These are phyloP conservation scores for Syzygium oleosum DNA, from an alignment of 345 rosid species.

Conservation along the genomic window DNA sequence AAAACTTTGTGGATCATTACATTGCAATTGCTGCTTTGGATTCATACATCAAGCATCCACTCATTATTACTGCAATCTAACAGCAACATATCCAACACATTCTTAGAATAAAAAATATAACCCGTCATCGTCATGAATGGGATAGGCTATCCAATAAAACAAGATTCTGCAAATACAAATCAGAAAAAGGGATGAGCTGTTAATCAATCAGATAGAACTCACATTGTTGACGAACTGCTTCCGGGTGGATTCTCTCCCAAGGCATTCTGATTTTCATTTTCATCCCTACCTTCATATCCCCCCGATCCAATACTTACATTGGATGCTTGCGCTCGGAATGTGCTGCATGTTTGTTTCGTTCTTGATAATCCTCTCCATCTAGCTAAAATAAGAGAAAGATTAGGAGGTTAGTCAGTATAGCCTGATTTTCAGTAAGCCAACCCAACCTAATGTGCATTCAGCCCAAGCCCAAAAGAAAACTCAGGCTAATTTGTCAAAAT, in stretches of 20 bases:
- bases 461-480: background rate
- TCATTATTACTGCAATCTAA: background rate
- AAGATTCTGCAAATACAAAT: background rate
- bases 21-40: background rate
- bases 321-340: slow-evolving; percentile 52
- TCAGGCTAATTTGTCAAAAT: background rate
- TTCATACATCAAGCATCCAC: background rate
- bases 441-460: background rate
- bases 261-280: slow-evolving; percentile 33
- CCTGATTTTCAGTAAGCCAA: background rate
- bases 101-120: background rate
- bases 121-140: background rate
- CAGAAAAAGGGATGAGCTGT: background rate
- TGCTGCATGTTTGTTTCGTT: slow-evolving; percentile 17
- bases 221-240: slow-evolving; percentile 46
- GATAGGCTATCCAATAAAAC: background rate
- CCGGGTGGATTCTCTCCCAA: slow-evolving; percentile 24
- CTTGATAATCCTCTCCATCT: slow-evolving; percentile 48
- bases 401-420: background rate
- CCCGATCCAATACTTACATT: slow-evolving; percentile 65
- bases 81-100: background rate
- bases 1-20: background rate
- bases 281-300: slow-evolving; percentile 44
- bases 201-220: slow-evolving; percentile 14
- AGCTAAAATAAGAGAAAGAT: slow-evolving; percentile 33